A percentile compares a stretch with the other conserved stretches of the same genome.
Evolutionary conservation across 2,329 filamentous ascomycete genomes (phyloP).

Genomic region (Microthyrium microscopicum): DNA sequence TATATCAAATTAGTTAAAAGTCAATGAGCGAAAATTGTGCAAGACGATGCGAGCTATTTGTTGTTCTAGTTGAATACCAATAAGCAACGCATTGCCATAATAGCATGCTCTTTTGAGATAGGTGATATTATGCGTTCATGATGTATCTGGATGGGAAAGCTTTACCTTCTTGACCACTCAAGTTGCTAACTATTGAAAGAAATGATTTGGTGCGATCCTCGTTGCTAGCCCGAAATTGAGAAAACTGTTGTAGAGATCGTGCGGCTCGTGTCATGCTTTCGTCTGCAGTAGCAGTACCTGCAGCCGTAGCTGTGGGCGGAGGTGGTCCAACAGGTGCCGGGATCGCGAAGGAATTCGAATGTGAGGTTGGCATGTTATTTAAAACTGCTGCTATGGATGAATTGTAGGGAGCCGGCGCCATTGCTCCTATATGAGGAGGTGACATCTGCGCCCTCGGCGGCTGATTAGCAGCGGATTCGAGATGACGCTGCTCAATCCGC

Average conservation of each 20-base stretch:
- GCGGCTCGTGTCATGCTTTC: constrained; percentile 15
- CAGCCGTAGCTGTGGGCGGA: constrained; percentile 3
- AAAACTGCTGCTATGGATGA: not conserved
- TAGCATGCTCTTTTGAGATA: no score
- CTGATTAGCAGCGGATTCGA: no score
- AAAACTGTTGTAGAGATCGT: constrained; percentile 12
- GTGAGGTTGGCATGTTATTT: not conserved
- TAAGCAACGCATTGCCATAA: no score
- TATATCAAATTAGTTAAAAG: no score
- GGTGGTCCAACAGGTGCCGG: not conserved
- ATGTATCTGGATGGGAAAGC: not conserved
- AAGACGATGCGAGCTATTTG: no score
- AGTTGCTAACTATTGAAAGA: no score
- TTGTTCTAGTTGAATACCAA: no score
- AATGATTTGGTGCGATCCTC: no score
- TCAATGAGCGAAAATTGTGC: no score
- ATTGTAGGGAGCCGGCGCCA: not conserved
- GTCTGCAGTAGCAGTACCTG: constrained; percentile 14
- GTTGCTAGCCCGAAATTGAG: not conserved
- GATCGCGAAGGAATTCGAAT: not conserved
- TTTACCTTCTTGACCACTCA: not conserved
- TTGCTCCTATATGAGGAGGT: not conserved
- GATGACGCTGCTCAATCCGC: constrained; percentile 11
- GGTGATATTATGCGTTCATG: constrained; percentile 3
- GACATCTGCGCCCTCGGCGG: constrained; percentile 8